Percentiles rank a stretch among this genome's conserved stretches.
These are phyloP conservation scores for Ustilago bromivora DNA, from an alignment of 1,284 basidiomycete species.

Conservation along the genomic window DNA sequence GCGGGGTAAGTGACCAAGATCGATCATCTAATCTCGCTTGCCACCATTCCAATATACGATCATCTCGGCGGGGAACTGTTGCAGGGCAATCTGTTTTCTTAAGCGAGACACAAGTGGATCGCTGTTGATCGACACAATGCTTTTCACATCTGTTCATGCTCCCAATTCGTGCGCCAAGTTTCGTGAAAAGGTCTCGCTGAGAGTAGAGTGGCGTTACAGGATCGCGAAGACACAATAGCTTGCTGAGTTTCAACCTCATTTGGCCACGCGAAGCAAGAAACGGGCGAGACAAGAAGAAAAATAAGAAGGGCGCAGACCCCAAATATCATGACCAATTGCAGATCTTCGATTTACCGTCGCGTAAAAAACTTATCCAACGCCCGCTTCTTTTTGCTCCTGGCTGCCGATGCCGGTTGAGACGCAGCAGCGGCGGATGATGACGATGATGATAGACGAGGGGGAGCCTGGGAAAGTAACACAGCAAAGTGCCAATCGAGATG, in stretches of 20 bases:
- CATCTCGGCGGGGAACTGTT: not conserved
- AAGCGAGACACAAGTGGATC: slow-evolving; percentile 2
- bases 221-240: not conserved
- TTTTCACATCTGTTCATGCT: not conserved
- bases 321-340: slow-evolving; percentile 6
- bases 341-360: slow-evolving; percentile 17
- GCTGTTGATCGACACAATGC: slow-evolving; percentile 1
- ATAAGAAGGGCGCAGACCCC: slow-evolving; percentile 37
- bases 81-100: not conserved
- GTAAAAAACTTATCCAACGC: slow-evolving; percentile 41
- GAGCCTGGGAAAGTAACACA: slow-evolving; percentile 49
- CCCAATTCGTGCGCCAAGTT: not conserved
- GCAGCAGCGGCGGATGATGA: not conserved
- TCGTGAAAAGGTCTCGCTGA: slow-evolving; percentile 7
- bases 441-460: slow-evolving; percentile 2
- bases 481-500: slow-evolving; percentile 64
- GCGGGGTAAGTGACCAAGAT: not conserved
- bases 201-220: not conserved
- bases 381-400: slow-evolving; percentile 33
- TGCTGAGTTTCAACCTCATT: slow-evolving; percentile 17
- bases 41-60: not conserved
- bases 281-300: slow-evolving; percentile 8
- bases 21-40: not conserved
- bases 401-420: not conserved
- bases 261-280: slow-evolving; percentile 11